These are phyloP conservation scores for Barbarea vulgaris DNA, from an alignment of 345 rosid species.

Conservation along the genomic window DNA sequence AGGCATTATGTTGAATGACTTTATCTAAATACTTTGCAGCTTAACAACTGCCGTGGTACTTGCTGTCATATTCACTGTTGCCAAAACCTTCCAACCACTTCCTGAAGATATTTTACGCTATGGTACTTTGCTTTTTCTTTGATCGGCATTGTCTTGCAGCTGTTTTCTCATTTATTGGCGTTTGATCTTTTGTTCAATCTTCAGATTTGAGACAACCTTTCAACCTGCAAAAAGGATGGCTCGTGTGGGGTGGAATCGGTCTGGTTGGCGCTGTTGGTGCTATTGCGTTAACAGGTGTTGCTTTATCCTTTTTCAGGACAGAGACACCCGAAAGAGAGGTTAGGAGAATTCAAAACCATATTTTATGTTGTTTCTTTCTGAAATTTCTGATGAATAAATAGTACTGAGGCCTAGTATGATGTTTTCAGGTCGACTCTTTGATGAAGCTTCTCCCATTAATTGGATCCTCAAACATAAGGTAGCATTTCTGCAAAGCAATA, in stretches of 20 bases:
- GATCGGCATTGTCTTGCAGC: neutral
- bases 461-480: constrained; percentile 47
- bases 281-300: constrained; percentile 44
- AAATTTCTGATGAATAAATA: neutral
- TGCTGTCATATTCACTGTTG: constrained; percentile 68
- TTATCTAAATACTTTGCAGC: constrained; percentile 49
- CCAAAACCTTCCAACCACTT: constrained; percentile 74
- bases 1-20: constrained; percentile 18
- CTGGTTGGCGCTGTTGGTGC: constrained; percentile 42
- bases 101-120: constrained; percentile 79
- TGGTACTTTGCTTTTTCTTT: constrained; percentile 47
- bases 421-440: constrained; percentile 44
- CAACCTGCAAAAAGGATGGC: constrained; percentile 44
- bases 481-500: constrained; percentile 10
- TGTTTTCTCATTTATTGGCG: constrained; percentile 9
- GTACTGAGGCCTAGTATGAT: constrained; percentile 24
- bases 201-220: constrained; percentile 45
- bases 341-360: neutral
- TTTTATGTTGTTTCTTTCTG: neutral
- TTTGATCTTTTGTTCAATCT: constrained; percentile 5
- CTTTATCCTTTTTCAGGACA: constrained; percentile 37
- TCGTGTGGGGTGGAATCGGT: constrained; percentile 45
- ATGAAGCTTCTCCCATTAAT: constrained; percentile 45
- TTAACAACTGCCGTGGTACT: constrained; percentile 73
- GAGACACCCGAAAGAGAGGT: constrained; percentile 47